Base-by-base conservation (phyloP, 768 basidiomycete genomes). In the Punctularia strigosozonata region DNA sequence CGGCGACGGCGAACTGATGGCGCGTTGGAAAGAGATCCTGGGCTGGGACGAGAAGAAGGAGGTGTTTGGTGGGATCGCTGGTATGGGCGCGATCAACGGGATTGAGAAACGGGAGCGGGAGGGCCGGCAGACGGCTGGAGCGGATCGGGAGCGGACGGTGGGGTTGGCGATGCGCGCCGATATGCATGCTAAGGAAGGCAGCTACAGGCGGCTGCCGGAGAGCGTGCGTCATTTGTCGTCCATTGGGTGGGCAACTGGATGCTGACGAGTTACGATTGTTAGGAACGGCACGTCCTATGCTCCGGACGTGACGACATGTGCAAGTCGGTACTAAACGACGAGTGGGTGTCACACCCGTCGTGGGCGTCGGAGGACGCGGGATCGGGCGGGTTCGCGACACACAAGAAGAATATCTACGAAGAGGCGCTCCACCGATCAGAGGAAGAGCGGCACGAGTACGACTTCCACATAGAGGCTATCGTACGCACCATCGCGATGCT, bases 301-400 rank as follows among this genome's bases (percentile, higher is more conserved):
- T 86, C 92, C 2, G 95, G 95, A 2, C 83, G 95, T 13, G 95
- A 98, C 51, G 86, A 90, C 17, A 92, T 98, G 82, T 97, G 94
- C 58, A 83, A 80, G 52, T 79, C 85, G 5, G 95, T 99, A 4
- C 64, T 99, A 38, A 99, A 99, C 53, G 95, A 99, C 54, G 88
- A 94, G 48, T 99, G 94, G 94, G 83, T 98, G 14, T 91, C 92
- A 4, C 92, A 97, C 54, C 92, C 95, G 1, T 86, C 88, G 2
- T 94, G 89, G 78, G 81, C 85, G 3, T 86, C 81, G 47, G 95
- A 99, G 56, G 92, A 94, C 47, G 79, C 89, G 1, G 89, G 86
- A 1, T n/a, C n/a, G n/a, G n/a, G n/a, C n/a, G n/a, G n/a, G n/a
- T 95, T 95, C 51, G 65, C 84, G 44, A 75, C 87, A 1, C 82